Evolutionary conservation across 164 flowering plant species (phyloP), one percentile per base, ranked within the genome.

Genomic region (Cinnamomum micranthum): DNA sequence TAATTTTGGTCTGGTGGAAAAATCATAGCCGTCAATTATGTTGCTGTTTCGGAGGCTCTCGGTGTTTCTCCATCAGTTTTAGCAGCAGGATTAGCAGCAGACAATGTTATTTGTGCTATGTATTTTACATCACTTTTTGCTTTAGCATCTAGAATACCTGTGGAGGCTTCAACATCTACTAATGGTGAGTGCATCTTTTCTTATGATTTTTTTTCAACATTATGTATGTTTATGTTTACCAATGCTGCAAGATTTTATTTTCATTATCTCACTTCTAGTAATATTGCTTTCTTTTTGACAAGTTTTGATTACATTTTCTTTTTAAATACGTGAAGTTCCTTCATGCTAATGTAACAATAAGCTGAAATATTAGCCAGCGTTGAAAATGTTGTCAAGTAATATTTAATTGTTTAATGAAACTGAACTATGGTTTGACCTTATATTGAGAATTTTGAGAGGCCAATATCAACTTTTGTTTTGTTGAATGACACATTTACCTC

Each of bases 1-100:
- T 31, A 25, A 7, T 47, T 50, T 68, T 83, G 82, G 15, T 55
- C 60, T 14, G 60, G 5, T 55, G 60, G 33, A 73, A 62, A 73
- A n/a, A 28, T 27, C 20, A 41, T 78, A 92, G 97, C 95, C 69
- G 88, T 94, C 69, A 94, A 94, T 78, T 94, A 89, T 77, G 84
- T 92, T 76, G 98, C 98, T 24, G 85, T 94, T 73, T 86, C 92
- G 22, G 87, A 92, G 81, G 97, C 95, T 59, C 90, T 92, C 76
- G 84, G 82, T 33, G 80, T 88, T 75, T 85, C 98, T 75, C 87
- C 97, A 62, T 92, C 97, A 41, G 90, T 92, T 79, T 69, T 91
- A 80, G 90, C 97, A 66, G 96, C 97, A 51, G 98, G 98, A 75
- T 81, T 94, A 60, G 98, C 97, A 25, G 94, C 93, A 71, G 99